Evolutionary conservation across 1,284 basidiomycete genomes (phyloP).

Genomic region (Erythrobasidium hasegawianum): DNA sequence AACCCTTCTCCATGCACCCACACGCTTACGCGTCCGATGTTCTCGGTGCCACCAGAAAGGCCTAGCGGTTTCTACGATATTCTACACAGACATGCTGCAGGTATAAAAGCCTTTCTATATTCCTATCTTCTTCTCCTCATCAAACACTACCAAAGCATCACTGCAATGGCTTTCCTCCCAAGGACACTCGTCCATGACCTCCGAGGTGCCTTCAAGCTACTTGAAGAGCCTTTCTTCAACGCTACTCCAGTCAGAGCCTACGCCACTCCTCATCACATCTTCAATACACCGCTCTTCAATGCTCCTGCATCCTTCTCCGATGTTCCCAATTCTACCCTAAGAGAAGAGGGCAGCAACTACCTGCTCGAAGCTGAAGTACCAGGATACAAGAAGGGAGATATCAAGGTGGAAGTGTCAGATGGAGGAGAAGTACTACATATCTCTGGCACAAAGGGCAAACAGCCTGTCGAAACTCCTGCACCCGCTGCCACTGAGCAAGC

Average conservation of each 20-base stretch:
- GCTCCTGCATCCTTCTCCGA: slow-evolving; percentile 44
- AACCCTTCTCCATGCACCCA: too few species aligned
- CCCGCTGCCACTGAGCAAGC: slow-evolving; percentile 4
- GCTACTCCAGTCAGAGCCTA: slow-evolving; percentile 45
- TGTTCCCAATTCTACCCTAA: slow-evolving; percentile 60
- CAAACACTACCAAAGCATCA: neutral
- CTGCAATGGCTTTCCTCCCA: slow-evolving; percentile 58
- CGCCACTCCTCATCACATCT: slow-evolving; percentile 4
- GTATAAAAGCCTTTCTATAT: neutral
- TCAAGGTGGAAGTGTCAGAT: slow-evolving; percentile 67
- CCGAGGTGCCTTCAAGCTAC: slow-evolving; percentile 66
- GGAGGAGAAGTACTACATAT: slow-evolving; percentile 66
- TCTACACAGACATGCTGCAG: neutral
- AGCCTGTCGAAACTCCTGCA: slow-evolving; percentile 37
- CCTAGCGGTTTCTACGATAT: neutral
- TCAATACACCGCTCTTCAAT: slow-evolving; percentile 20
- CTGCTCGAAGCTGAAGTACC: slow-evolving; percentile 70
- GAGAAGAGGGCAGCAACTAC: slow-evolving; percentile 63
- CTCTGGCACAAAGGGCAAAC: slow-evolving; percentile 58
- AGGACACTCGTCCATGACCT: slow-evolving; percentile 67
- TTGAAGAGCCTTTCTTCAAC: slow-evolving; percentile 61
- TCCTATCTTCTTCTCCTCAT: neutral
- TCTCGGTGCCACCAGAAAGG: neutral
- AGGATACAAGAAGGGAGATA: slow-evolving; percentile 69
- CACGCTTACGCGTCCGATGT: neutral